These are phyloP conservation scores for thale cress (Arabidopsis thaliana) DNA, from an alignment of 345 rosid genomes.

Conservation along the genomic window DNA sequence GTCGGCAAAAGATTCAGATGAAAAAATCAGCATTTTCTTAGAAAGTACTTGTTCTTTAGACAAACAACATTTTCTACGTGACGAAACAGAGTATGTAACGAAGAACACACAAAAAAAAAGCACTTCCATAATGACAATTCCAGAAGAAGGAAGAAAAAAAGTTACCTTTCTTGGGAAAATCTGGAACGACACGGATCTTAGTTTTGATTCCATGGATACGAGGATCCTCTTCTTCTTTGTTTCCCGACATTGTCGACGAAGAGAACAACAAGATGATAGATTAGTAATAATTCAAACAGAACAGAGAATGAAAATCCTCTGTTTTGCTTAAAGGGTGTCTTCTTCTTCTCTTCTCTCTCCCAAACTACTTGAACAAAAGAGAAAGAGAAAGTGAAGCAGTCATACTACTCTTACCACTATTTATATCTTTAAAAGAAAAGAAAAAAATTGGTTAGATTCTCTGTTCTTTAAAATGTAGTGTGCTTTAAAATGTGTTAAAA, in stretches of 20 bases:
- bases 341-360: slow-evolving; percentile 3
- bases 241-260: slow-evolving; percentile 68
- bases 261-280: slow-evolving; percentile 11
- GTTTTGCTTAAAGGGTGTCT: not conserved
- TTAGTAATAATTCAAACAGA: not conserved
- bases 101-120: not conserved
- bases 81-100: slow-evolving; percentile 25
- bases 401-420: slow-evolving; percentile 33
- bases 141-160: not conserved
- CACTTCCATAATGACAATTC: not conserved
- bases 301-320: slow-evolving; percentile 10
- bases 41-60: not conserved
- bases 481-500: slow-evolving; percentile 43
- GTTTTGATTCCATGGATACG: slow-evolving; percentile 74
- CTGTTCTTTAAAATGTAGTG: slow-evolving; percentile 28
- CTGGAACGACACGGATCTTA: slow-evolving; percentile 85
- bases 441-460: not conserved
- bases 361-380: not conserved
- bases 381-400: slow-evolving; percentile 35
- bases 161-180: slow-evolving; percentile 83
- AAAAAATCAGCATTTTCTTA: slow-evolving; percentile 25
- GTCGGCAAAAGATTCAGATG: slow-evolving; percentile 17
- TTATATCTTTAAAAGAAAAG: slow-evolving; percentile 21
- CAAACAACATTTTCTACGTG: slow-evolving; percentile 31
- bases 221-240: slow-evolving; percentile 63